Base-by-base conservation (phyloP, 495 filamentous ascomycete genomes). In the Chlorociboria aeruginascens region DNA sequence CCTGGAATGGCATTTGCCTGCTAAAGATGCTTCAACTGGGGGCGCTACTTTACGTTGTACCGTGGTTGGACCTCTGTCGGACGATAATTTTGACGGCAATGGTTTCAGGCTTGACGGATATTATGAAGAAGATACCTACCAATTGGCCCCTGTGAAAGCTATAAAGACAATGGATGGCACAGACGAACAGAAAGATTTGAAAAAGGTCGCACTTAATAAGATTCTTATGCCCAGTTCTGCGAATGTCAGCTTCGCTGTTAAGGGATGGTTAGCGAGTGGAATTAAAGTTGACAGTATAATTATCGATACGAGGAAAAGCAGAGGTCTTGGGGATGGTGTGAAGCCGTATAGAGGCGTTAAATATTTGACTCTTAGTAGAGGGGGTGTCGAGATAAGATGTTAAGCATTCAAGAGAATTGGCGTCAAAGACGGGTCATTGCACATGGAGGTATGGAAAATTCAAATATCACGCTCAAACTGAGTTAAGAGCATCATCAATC, bases 331-430 rank as follows among this genome's bases (percentile, higher is more conserved):
- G 0, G 86, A 94, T 55, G 78, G 82, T 9, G 77, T 97, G 37
- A 89, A 86, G 63, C 92, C 93, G 35, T 99, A 94, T 64, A 99
- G 97, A 69, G 93, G 92, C 10, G 92, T 97, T 40, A 99, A 97
- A 66, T 99, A 99, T 65, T 62, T 97, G 48, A 94, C 88, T 54
- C 79, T 92, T 29, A 95, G 88, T 65, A 79, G 77, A 52, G 78
- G 77, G 37, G 93, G 93, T 3, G 73, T 99, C 35, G 92, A 97
- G 66, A 73, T 82, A 14, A 52, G 58, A 44, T 61, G 58, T 47
- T 58, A 32, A 52, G 29, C 14, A 48, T 53, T 53, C 48, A 2
- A 20, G 36, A 0, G 40, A 28, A 6, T 6, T 29, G 50, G 39
- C 32, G 45, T 53, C 8, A 16, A 32, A 13, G 44, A 11, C 13